These are phyloP conservation scores for Clausena lansium DNA, from an alignment of 345 rosid genomes.

Conservation along the genomic window DNA sequence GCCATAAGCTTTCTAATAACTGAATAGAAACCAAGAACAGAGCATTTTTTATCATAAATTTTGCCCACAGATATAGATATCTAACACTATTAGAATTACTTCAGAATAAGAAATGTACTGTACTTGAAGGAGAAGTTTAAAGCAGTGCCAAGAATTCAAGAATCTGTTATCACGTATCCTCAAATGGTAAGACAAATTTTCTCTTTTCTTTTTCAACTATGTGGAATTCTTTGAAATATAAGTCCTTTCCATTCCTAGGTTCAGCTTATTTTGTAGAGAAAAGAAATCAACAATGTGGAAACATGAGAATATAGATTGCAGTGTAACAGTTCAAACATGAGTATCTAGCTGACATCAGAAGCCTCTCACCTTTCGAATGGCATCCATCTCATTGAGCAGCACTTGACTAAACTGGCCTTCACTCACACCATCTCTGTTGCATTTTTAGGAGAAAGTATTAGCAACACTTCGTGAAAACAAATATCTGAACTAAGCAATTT, in stretches of 20 bases:
- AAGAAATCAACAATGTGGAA: background rate
- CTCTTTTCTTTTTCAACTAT: background rate
- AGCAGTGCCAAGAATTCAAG: background rate
- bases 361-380: constrained; percentile 50
- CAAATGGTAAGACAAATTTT: background rate
- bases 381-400: constrained; percentile 56
- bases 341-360: background rate
- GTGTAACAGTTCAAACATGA: background rate
- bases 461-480: background rate
- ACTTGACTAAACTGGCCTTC: constrained; percentile 78
- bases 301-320: background rate
- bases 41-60: background rate
- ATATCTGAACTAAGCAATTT: background rate
- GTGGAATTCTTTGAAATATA: background rate
- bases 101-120: background rate
- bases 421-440: constrained; percentile 76
- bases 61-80: background rate
- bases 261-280: background rate
- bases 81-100: background rate
- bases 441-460: background rate
- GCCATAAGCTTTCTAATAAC: background rate
- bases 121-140: background rate
- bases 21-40: background rate
- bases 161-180: background rate
- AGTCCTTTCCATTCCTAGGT: background rate